phyloP scores from a whole-genome alignment of 2,329 filamentous ascomycete genomes.

The Talaromyces funiculosus region DNA sequence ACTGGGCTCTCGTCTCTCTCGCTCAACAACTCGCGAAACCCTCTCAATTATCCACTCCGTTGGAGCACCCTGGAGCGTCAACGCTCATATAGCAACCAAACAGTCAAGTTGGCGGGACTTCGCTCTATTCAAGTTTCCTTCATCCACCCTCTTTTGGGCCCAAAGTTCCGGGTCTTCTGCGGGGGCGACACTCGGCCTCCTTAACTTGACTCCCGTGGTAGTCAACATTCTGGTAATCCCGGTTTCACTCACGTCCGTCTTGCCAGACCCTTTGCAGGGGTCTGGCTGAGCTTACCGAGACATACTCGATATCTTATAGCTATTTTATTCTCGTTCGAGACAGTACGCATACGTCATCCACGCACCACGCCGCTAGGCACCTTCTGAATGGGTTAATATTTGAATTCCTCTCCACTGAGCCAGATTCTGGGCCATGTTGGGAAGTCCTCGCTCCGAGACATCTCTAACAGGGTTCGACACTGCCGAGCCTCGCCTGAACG shows the following conservation, averaged over 20 bases:
- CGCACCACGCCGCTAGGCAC: slow-evolving; percentile 3
- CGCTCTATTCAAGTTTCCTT: slow-evolving; percentile 65
- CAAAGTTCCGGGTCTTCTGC: slow-evolving; percentile 87
- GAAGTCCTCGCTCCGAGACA: slow-evolving; percentile 60
- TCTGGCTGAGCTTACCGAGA: slow-evolving; percentile 37
- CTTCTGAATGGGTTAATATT: slow-evolving; percentile 16
- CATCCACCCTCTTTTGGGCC: slow-evolving; percentile 85
- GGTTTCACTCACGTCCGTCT: slow-evolving; percentile 33
- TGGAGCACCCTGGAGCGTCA: slow-evolving; percentile 42
- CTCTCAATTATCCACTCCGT: slow-evolving; percentile 23
- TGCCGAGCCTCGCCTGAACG: slow-evolving; percentile 66
- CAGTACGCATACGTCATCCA: background rate
- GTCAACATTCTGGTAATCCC: slow-evolving; percentile 16
- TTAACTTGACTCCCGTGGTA: slow-evolving; percentile 62
- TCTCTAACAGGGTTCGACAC: slow-evolving; percentile 56
- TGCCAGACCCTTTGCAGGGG: slow-evolving; percentile 39
- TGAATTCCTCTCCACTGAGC: slow-evolving; percentile 5
- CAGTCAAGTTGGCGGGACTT: slow-evolving; percentile 93
- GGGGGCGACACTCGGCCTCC: slow-evolving; percentile 97
- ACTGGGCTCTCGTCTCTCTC: slow-evolving; percentile 1
- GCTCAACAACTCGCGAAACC: slow-evolving; percentile 4
- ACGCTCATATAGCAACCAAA: slow-evolving; percentile 39
- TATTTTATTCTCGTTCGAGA: slow-evolving; percentile 10
- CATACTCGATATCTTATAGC: slow-evolving; percentile 23
- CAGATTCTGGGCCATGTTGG: slow-evolving; percentile 36